Evolutionary conservation across 306 rosid species (phyloP).

Genomic region (Oxytropis ochrocephala): DNA sequence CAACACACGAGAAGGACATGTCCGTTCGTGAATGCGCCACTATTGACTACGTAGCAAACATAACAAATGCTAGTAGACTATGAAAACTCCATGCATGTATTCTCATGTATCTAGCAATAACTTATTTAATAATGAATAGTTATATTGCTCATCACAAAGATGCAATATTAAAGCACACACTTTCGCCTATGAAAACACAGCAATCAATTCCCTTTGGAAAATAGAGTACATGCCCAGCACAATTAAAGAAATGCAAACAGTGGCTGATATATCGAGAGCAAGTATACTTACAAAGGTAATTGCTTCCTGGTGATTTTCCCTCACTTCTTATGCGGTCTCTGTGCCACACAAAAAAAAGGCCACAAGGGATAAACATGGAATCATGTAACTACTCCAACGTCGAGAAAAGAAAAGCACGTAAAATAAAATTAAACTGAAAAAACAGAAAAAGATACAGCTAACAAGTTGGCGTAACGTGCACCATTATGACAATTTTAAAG

Average conservation of each 20-base stretch:
- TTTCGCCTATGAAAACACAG: background rate
- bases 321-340: slow-evolving; percentile 38
- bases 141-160: background rate
- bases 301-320: slow-evolving; percentile 31
- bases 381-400: background rate
- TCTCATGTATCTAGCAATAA: background rate
- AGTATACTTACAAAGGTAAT: slow-evolving; percentile 43
- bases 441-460: background rate
- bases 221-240: background rate
- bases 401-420: background rate
- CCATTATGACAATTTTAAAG: background rate
- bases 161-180: background rate
- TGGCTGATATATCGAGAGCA: slow-evolving; percentile 10
- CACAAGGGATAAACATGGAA: slow-evolving; percentile 1
- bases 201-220: background rate
- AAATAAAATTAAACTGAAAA: background rate
- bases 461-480: background rate
- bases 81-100: background rate
- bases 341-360: slow-evolving; percentile 11
- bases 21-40: too few species aligned
- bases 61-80: background rate
- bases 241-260: background rate
- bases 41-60: too few species aligned
- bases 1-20: too few species aligned
- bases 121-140: background rate